phyloP scores from a whole-genome alignment of 192 early-diverging fungal genomes.

The Entomortierella lignicola region DNA sequence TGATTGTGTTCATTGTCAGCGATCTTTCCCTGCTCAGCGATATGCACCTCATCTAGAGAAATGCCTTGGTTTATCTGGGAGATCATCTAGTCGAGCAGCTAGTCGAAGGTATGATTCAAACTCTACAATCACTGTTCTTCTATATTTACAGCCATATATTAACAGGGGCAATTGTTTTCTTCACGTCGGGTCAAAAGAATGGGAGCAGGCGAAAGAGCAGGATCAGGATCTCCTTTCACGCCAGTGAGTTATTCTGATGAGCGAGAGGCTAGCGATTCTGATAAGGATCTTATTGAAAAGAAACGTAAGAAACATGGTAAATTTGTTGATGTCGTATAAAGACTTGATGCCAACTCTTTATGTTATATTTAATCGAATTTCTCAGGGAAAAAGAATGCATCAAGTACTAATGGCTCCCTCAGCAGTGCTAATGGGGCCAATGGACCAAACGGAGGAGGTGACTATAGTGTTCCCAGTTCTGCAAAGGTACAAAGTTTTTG shows the following conservation, averaged over 20 bases:
- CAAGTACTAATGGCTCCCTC: constrained; percentile 1
- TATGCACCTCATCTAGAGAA: constrained; percentile 95
- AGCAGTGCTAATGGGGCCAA: constrained; percentile 9
- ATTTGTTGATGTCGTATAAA: neutral
- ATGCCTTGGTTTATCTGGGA: constrained; percentile 85
- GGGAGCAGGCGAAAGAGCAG: constrained; percentile 43
- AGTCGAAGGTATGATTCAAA: constrained; percentile 61
- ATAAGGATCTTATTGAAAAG: constrained; percentile 49
- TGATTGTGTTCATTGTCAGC: constrained; percentile 85
- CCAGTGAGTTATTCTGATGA: constrained; percentile 52
- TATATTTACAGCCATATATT: neutral
- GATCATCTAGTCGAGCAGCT: constrained; percentile 68
- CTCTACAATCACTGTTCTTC: too few species aligned
- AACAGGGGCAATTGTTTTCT: too few species aligned
- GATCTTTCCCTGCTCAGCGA: constrained; percentile 80
- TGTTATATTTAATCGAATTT: neutral
- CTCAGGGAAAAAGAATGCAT: constrained; percentile 36
- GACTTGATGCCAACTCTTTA: too few species aligned
- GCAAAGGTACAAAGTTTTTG: constrained; percentile 7
- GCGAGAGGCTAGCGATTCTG: constrained; percentile 46
- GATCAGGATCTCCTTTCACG: constrained; percentile 52
- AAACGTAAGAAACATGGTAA: constrained; percentile 21
- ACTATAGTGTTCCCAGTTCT: constrained; percentile 19
- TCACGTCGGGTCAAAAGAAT: constrained; percentile 12
- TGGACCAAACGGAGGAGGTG: constrained; percentile 14